Conservation (phyloP, 768 basidiomycete genomes). For the Paxillus rubicundulus region DNA sequence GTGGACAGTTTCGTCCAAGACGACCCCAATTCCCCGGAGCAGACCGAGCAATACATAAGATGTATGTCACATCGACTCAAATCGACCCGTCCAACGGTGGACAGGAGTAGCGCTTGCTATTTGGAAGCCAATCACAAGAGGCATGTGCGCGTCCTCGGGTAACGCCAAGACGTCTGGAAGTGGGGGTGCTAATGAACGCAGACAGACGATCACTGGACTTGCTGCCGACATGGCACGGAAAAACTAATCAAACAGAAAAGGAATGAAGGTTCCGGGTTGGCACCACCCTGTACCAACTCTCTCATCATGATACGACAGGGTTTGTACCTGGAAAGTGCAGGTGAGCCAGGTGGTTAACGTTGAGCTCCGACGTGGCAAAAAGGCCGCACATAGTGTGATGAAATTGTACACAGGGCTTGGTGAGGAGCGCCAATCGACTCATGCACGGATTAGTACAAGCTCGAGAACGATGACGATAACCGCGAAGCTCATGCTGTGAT, state of each 20-base stretch:
- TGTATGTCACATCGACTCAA: too few species aligned
- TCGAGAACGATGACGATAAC: slow-evolving; percentile 21
- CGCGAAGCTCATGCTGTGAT: slow-evolving; percentile 8
- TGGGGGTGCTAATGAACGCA: too few species aligned
- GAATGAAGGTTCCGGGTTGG: slow-evolving; percentile 1
- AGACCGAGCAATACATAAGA: too few species aligned
- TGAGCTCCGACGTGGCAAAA: slow-evolving; percentile 2
- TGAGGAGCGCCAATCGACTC: slow-evolving; percentile 13
- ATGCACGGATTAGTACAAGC: slow-evolving; percentile 19
- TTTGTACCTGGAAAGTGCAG: slow-evolving; percentile 1
- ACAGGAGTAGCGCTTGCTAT: too few species aligned
- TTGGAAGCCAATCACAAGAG: too few species aligned
- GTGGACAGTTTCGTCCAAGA: not conserved
- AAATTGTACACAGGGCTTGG: slow-evolving; percentile 11
- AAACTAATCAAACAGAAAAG: not conserved
- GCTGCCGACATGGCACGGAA: not conserved
- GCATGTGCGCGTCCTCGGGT: too few species aligned
- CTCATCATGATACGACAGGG: slow-evolving; percentile 7
- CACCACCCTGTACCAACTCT: not conserved
- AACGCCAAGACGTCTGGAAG: not conserved
- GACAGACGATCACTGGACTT: too few species aligned
- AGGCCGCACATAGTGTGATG: slow-evolving; percentile 12
- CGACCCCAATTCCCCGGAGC: too few species aligned
- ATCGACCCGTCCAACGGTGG: too few species aligned
- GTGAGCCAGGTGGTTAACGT: not conserved